Percentiles rank a stretch among this genome's conserved stretches.
Conservation (phyloP, 1,284 basidiomycete genomes). For the Cutaneotrichosporon sp. region DNA sequence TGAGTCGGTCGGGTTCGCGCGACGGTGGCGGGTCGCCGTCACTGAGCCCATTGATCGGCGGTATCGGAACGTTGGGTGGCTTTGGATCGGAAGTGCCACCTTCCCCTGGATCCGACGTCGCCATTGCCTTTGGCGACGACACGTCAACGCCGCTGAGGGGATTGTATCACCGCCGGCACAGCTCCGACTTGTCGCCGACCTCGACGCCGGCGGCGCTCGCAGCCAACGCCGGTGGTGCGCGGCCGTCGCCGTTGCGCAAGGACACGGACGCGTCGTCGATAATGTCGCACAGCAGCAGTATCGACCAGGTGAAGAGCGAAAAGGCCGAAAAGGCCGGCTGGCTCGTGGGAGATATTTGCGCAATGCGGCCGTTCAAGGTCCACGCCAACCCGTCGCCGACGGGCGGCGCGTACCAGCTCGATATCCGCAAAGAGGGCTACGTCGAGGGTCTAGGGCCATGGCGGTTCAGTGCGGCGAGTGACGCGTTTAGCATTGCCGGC, state of each 20-base stretch:
- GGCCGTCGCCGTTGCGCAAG: slow-evolving; percentile 7
- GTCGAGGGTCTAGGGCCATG: slow-evolving; percentile 43
- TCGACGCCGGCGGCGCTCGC: neutral
- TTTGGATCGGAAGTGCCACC: neutral
- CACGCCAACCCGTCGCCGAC: slow-evolving; percentile 38
- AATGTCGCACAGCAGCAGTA: slow-evolving; percentile 9
- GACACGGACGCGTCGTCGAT: slow-evolving; percentile 12
- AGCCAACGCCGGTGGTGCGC: neutral
- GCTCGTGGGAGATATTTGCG: slow-evolving; percentile 41
- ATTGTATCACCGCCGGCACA: slow-evolving; percentile 17
- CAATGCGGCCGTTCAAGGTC: slow-evolving; percentile 32
- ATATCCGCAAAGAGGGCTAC: slow-evolving; percentile 39
- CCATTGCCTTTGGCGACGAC: slow-evolving; percentile 14
- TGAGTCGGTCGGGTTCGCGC: slow-evolving; percentile 2
- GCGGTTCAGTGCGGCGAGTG: slow-evolving; percentile 36
- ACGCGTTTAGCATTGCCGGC: slow-evolving; percentile 42
- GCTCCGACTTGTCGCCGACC: slow-evolving; percentile 4
- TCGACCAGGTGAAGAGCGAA: neutral
- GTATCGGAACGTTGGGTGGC: neutral
- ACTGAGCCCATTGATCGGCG: neutral
- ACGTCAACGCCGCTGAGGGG: slow-evolving; percentile 1
- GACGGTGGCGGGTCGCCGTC: neutral
- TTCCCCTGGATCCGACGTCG: slow-evolving; percentile 7
- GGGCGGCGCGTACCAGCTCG: slow-evolving; percentile 31
- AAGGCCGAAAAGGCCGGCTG: slow-evolving; percentile 30